A percentile compares a stretch with the other conserved stretches of the same genome.
Evolutionary conservation across 371 early-diverging fungal species (phyloP).

Genomic region (Lichtheimia corymbifera): DNA sequence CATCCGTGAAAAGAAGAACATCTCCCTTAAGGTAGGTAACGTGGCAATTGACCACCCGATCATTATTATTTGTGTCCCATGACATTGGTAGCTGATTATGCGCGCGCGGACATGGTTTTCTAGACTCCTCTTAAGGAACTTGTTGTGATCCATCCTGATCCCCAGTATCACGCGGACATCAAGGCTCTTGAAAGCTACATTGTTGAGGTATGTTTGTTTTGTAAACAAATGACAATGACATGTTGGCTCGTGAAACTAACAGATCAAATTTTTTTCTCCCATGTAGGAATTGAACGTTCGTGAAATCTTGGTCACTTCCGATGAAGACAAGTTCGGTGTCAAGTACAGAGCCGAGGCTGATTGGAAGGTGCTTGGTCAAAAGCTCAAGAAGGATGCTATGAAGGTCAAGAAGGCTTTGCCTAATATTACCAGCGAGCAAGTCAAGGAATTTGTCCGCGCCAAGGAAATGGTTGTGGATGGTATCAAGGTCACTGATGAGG

Average conservation of each 20-base stretch:
- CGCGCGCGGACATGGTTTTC: not conserved
- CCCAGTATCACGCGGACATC: slow-evolving; percentile 88
- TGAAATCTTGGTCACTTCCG: slow-evolving; percentile 80
- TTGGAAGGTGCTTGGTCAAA: slow-evolving; percentile 84
- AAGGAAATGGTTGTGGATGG: slow-evolving; percentile 80
- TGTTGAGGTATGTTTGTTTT: slow-evolving; percentile 52
- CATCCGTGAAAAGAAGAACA: slow-evolving; percentile 92
- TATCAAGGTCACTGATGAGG: slow-evolving; percentile 78
- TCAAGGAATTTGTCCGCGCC: slow-evolving; percentile 78
- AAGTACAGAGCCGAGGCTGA: slow-evolving; percentile 92
- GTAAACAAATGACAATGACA: no score
- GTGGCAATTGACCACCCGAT: not conserved
- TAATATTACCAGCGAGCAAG: slow-evolving; percentile 71
- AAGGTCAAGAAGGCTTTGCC: slow-evolving; percentile 91
- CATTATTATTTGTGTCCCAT: not conserved
- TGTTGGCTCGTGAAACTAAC: not conserved
- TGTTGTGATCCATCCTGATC: slow-evolving; percentile 88
- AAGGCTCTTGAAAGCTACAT: slow-evolving; percentile 83
- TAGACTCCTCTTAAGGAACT: slow-evolving; percentile 94
- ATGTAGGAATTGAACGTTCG: slow-evolving; percentile 92
- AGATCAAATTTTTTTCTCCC: slow-evolving; percentile 41
- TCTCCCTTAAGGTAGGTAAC: slow-evolving; percentile 81
- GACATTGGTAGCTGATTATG: no score
- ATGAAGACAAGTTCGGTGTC: slow-evolving; percentile 92
- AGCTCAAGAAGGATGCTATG: slow-evolving; percentile 86